Percentiles rank a stretch among this genome's conserved stretches.
phyloP scores from a whole-genome alignment of 2,329 filamentous ascomycete genomes.

The Fusarium sp. region DNA sequence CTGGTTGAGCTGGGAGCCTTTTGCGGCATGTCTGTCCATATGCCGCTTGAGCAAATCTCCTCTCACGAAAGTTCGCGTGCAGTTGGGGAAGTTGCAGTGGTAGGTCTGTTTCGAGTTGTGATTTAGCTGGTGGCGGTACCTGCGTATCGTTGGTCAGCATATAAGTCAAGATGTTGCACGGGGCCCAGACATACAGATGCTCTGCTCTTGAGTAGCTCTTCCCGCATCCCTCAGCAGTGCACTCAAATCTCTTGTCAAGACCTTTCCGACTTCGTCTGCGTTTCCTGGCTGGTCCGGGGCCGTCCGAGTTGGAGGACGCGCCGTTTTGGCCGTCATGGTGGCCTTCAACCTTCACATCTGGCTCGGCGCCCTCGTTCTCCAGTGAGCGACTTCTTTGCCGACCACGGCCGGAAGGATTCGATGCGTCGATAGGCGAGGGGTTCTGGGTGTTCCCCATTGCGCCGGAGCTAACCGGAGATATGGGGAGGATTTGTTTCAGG shows the following conservation, averaged over 20 bases:
- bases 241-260: constrained; percentile 84
- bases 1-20: constrained; percentile 79
- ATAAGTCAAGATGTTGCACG: background rate
- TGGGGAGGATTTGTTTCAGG: constrained; percentile 50
- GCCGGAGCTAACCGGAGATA: constrained; percentile 52
- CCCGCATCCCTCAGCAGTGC: constrained; percentile 85
- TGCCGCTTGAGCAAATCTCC: constrained; percentile 92
- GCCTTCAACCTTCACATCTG: constrained; percentile 52
- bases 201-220: constrained; percentile 98
- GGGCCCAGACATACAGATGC: constrained; percentile 75
- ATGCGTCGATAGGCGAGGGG: constrained; percentile 48
- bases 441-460: constrained; percentile 57
- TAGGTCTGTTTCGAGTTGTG: constrained; percentile 97
- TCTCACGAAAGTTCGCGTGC: constrained; percentile 89
- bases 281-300: constrained; percentile 70
- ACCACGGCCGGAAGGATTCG: constrained; percentile 47
- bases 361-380: constrained; percentile 54
- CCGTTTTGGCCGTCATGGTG: constrained; percentile 48
- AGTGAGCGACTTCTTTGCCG: constrained; percentile 56
- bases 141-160: constrained; percentile 44
- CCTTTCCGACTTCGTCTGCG: constrained; percentile 79
- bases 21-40: constrained; percentile 81
- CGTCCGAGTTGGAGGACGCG: constrained; percentile 64
- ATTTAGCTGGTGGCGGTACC: constrained; percentile 92
- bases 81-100: constrained; percentile 91